Percentiles rank a stretch among this genome's conserved stretches.
phyloP scores from a whole-genome alignment of 1,139 yeast species.

The Pichia sp. region DNA sequence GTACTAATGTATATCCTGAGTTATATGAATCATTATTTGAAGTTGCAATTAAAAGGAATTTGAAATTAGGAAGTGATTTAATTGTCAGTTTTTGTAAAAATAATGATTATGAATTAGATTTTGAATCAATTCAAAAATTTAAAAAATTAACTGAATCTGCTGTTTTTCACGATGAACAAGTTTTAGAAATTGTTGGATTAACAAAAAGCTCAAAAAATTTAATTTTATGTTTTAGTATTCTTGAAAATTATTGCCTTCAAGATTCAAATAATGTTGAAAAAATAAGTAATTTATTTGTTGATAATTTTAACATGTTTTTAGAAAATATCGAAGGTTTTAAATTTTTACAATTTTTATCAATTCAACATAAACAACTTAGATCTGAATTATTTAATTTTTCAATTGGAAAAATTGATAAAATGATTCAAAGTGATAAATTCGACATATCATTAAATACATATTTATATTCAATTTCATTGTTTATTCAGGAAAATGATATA shows the following conservation, averaged over 20 bases:
- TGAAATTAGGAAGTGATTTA: not conserved
- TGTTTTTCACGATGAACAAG: conserved; percentile 2
- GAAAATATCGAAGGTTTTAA: conserved; percentile 11
- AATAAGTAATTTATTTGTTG: not conserved
- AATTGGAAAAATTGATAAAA: conserved; percentile 2
- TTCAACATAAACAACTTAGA: not conserved
- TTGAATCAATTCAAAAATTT: not conserved
- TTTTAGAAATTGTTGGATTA: not conserved
- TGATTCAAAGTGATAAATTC: conserved; percentile 2
- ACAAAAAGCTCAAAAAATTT: not conserved
- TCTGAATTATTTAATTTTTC: conserved; percentile 9
- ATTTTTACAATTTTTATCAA: conserved; percentile 14
- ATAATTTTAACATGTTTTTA: not conserved
- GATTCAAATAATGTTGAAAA: not conserved
- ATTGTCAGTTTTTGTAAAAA: conserved; percentile 2
- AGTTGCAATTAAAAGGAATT: conserved; percentile 3
- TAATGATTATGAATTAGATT: not conserved
- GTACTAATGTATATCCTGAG: conserved; percentile 15
- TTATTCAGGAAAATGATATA: not conserved
- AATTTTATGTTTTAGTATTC: not conserved
- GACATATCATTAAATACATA: conserved; percentile 8
- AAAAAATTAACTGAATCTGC: not conserved
- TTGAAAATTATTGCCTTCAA: not conserved
- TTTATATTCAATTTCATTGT: conserved; percentile 5
- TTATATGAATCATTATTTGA: conserved; percentile 6